Base-by-base conservation (phyloP, 2,329 filamentous ascomycete genomes). In the Nothophaeocryptopus gaeumannii region DNA sequence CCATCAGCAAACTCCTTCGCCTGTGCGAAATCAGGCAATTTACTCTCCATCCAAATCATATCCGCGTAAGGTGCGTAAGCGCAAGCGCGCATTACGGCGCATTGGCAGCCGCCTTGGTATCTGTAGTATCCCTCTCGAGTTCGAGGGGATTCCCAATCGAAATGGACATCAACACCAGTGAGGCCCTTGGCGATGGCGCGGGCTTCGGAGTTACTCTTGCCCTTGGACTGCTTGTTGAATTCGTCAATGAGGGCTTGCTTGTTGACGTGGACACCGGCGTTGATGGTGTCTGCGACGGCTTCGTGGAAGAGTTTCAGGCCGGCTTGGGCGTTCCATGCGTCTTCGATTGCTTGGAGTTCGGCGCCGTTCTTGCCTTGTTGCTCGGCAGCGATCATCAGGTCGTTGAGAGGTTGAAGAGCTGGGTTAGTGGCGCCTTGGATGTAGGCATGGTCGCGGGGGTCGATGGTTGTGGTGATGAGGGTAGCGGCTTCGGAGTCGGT, bases 41-140 rank as follows among this genome's bases (percentile, higher is more conserved):
- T 96, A 76, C 86, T 92, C 81, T 99, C 93, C 93, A 99, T 99
- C 93, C 93, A 99, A 72, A 99, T 95, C 70, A 95, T 84, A 67
- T 97, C 92, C 56, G 86, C 87, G 74, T 95, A 96, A 2, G 92
- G 93, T 0, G 89, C 92, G 68, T 95, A 99, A 5, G 92, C 89
- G 51, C 96, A 75, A 31, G 91, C 92, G 43, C 93, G 84, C 79
- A 93, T 96, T 68, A 97, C 77, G 54, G 91, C 90, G 70, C 89
- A 95, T 71, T 90, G 85, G 65, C 88, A 95, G 52, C 93, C 93
- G 53, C 93, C 93, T 72, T 89, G 80, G 69, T 96, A 86, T 55
- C 93, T 81, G 78, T 96, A 97, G 81, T 86, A 99, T 10, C 93
- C 93, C 76, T 99, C 93, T 46, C 93, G 81, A 14, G 93, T 97